Percentiles rank a stretch among this genome's conserved stretches.
Conservation (phyloP, 192 early-diverging fungal species). For the Tieghemiomyces parasiticus region DNA sequence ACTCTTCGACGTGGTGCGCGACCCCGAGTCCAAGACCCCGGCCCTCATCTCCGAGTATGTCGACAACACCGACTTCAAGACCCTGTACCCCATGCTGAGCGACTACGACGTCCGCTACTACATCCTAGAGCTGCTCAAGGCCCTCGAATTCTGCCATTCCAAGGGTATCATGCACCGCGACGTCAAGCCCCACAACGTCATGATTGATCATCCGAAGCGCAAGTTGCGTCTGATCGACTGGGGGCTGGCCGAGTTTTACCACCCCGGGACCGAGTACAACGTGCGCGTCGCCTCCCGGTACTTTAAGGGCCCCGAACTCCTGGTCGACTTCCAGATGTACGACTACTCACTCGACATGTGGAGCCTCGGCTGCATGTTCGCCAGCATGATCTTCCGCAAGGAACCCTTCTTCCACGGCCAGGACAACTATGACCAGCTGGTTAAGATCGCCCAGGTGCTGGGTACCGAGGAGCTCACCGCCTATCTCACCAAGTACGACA, state of each 20-base stretch:
- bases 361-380: constrained; percentile 99
- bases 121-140: constrained; percentile 93
- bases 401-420: constrained; percentile 99
- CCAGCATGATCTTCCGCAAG: constrained; percentile 98
- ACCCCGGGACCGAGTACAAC: constrained; percentile 93
- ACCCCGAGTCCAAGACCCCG: constrained; percentile 93
- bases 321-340: constrained; percentile 97
- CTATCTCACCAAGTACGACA: constrained; percentile 92
- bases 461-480: constrained; percentile 89
- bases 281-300: constrained; percentile 97
- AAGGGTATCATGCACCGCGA: constrained; percentile 99
- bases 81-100: constrained; percentile 84
- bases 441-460: constrained; percentile 95
- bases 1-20: constrained; percentile 86
- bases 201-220: constrained; percentile 97
- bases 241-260: constrained; percentile 99
- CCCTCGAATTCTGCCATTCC: constrained; percentile 95
- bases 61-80: constrained; percentile 96
- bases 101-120: constrained; percentile 95
- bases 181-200: constrained; percentile 98
- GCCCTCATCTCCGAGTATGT: constrained; percentile 94
- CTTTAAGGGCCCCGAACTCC: constrained; percentile 96
- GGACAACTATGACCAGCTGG: constrained; percentile 98
- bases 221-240: constrained; percentile 94
- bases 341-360: constrained; percentile 99